These are phyloP conservation scores for Tulasnella sp. DNA, from an alignment of 768 basidiomycete genomes.

Conservation along the genomic window DNA sequence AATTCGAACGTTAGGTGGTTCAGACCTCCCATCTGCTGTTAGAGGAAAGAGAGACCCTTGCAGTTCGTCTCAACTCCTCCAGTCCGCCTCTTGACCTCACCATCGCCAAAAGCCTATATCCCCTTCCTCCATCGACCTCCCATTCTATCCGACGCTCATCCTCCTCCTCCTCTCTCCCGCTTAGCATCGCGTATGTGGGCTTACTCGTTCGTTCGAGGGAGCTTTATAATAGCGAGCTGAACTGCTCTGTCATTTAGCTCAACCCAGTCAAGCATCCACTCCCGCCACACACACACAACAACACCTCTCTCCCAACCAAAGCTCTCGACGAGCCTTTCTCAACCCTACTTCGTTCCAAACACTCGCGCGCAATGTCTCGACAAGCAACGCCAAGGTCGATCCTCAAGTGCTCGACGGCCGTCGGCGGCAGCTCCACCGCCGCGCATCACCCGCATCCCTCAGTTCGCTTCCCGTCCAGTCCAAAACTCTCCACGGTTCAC, in stretches of 20 bases:
- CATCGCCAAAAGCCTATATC: background rate
- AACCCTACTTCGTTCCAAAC: background rate
- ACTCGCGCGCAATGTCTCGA: slow-evolving; percentile 4
- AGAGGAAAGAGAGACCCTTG: background rate
- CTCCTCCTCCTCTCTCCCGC: background rate
- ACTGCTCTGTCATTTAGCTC: slow-evolving; percentile 22
- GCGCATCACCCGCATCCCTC: background rate
- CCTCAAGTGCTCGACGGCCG: slow-evolving; percentile 19
- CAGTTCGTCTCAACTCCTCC: slow-evolving; percentile 9
- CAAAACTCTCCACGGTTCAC: slow-evolving; percentile 31
- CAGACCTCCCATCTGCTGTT: slow-evolving; percentile 1
- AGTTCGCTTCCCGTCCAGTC: slow-evolving; percentile 34
- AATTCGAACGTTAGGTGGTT: slow-evolving; percentile 14
- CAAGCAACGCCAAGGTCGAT: slow-evolving; percentile 22
- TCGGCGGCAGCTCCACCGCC: background rate
- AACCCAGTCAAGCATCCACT: slow-evolving; percentile 16
- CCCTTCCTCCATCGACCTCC: background rate
- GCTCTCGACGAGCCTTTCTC: background rate
- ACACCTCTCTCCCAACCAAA: background rate
- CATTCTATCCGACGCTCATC: background rate
- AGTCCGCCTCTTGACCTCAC: background rate
- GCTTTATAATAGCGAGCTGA: slow-evolving; percentile 4
- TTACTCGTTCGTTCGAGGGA: background rate
- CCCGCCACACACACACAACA: background rate
- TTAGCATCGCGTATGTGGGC: slow-evolving; percentile 19